Evolutionary conservation across 176 grass and related monocot genomes (phyloP), one percentile per base, ranked within the genome.

Genomic region (maize (Zea mays)): DNA sequence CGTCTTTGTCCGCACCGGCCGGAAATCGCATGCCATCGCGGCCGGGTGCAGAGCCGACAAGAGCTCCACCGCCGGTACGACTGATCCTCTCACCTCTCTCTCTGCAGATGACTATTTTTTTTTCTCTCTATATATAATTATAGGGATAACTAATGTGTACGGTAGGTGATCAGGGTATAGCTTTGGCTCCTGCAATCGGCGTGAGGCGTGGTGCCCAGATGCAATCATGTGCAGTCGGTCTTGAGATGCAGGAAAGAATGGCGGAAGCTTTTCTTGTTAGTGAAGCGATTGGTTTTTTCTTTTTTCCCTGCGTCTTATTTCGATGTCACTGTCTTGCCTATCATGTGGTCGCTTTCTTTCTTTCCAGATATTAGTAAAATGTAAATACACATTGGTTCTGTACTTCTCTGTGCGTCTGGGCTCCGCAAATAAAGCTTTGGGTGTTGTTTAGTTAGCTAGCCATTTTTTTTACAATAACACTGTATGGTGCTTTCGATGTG

Each of bases 1-100:
- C 63, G 86, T 88, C 86, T 47, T 8, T 69, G 57, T 88, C 86
- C 33, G 11, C 62, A 84, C 69, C 84, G 64, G 64, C 69, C 84
- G 64, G 64, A 81, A 86, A 62, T 34, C 6, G 64, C 41, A 78
- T 45, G 50, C 45, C 37, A 4, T 2, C 17, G 7, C 10, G 65
- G 13, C 6, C 69, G 27, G 42, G n/a, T n/a, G n/a, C 51, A 56
- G 55, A 41, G 76, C 75, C 76, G 64, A 62, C 75, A 13, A 4
- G 0, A 69, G 62, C 75, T 79, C 62, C 2, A 69, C 45, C 69
- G 67, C 51, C 1, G 17, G 54, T 3, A 58, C 42, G 39, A 48
- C 8, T 4, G 33, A 50, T 49, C 52, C 6, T 55, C 6, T 54
- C 52, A 43, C 41, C 3, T 41, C 39, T 41, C 39, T 54, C 16